phyloP scores from a whole-genome alignment of 495 filamentous ascomycete species.

The Aspergillus heteromorphus region DNA sequence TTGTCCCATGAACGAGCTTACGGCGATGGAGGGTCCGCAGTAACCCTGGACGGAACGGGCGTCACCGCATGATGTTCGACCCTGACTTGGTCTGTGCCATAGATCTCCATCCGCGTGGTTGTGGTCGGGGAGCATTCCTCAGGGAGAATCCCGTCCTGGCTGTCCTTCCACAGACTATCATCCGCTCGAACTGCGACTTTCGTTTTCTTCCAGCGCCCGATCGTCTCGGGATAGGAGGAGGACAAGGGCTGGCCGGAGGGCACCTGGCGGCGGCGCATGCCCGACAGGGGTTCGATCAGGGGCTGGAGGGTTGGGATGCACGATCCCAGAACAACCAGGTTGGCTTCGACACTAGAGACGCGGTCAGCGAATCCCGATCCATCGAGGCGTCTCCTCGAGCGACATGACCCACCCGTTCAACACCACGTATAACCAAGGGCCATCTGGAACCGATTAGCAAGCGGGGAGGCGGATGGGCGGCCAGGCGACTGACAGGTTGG shows the following conservation, averaged over 20 bases:
- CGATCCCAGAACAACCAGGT: conserved; percentile 42
- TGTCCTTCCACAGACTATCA: not conserved
- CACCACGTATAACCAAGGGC: conserved; percentile 32
- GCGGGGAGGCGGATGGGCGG: not conserved
- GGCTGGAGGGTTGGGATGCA: conserved; percentile 46
- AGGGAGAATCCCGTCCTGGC: conserved; percentile 11
- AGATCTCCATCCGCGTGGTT: not conserved
- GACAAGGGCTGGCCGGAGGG: not conserved
- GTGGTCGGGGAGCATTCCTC: not conserved
- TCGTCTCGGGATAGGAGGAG: not conserved
- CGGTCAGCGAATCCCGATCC: too few relatives aligned
- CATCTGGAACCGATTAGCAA: conserved; percentile 14
- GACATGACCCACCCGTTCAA: conserved; percentile 36
- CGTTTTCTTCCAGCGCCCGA: not conserved
- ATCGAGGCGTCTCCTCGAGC: too few relatives aligned
- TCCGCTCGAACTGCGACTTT: conserved; percentile 8
- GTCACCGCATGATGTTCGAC: too few relatives aligned
- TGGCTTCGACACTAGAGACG: conserved; percentile 34
- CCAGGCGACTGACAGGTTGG: conserved; percentile 29
- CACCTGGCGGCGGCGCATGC: conserved; percentile 9
- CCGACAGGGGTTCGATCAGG: conserved; percentile 27
- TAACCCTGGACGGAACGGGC: too few relatives aligned
- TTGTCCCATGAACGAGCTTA: too few relatives aligned
- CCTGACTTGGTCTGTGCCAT: conserved; percentile 10
- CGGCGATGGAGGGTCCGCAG: too few relatives aligned